A percentile compares a stretch with the other conserved stretches of the same genome.
phyloP scores from a whole-genome alignment of 2,329 filamentous ascomycete genomes.

The Colletotrichum spaethianum region DNA sequence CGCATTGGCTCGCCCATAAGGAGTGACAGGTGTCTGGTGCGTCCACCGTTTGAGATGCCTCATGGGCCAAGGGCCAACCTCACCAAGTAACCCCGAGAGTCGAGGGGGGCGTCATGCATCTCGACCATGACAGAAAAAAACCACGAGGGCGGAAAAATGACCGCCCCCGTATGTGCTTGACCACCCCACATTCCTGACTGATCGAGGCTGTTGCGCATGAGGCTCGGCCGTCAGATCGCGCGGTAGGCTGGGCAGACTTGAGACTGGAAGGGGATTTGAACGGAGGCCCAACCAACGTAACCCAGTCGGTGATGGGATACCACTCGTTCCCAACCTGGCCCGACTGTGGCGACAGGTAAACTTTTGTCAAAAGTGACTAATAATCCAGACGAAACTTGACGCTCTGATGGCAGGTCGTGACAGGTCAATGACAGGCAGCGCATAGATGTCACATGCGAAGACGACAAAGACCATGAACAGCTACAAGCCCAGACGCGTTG shows the following conservation, averaged over 20 bases:
- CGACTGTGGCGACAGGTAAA: conserved; percentile 15
- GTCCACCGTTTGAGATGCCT: conserved; percentile 28
- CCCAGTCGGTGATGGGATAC: conserved; percentile 28
- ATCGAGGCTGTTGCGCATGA: conserved; percentile 26
- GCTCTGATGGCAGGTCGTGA: conserved; percentile 32
- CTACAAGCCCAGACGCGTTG: too few species aligned
- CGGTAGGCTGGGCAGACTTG: conserved; percentile 24
- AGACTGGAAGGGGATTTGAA: conserved; percentile 30
- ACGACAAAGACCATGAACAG: not conserved
- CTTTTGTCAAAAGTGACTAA: conserved; percentile 22
- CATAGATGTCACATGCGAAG: not conserved
- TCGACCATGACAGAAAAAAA: conserved; percentile 4
- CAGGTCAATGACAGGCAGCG: conserved; percentile 26
- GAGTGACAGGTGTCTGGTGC: conserved; percentile 31
- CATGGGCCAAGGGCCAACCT: conserved; percentile 33
- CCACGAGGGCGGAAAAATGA: not conserved
- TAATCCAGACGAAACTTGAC: conserved; percentile 39
- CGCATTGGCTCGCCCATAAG: conserved; percentile 12
- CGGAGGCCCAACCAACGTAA: conserved; percentile 18
- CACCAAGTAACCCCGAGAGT: conserved; percentile 3
- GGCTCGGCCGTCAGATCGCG: conserved; percentile 33
- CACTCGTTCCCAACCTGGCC: conserved; percentile 24
- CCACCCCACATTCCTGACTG: conserved; percentile 14
- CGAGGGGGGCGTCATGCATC: conserved; percentile 1
- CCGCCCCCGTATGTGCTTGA: conserved; percentile 2